A percentile compares a stretch with the other conserved stretches of the same genome.
Conservation (phyloP, 2,329 filamentous ascomycete genomes). For the Thielaviopsis populi region DNA sequence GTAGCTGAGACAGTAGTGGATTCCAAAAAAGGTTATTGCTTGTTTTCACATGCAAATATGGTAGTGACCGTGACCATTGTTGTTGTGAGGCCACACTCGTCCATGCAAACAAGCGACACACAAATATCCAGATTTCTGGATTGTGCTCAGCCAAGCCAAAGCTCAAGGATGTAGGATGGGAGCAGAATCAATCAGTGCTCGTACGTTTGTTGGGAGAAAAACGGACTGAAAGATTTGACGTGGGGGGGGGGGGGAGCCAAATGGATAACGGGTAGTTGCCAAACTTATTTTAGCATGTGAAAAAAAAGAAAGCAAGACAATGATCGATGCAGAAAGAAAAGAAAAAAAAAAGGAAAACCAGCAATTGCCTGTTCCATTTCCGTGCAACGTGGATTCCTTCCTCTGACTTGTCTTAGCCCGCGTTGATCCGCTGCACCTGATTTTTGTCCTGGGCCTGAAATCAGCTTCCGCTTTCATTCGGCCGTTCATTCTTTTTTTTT, state of each 20-base stretch:
- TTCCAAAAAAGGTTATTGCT: not conserved
- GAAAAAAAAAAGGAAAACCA: not conserved
- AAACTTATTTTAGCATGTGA: not conserved
- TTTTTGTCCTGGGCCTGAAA: not conserved
- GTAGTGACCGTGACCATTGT: not conserved
- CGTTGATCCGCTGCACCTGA: not conserved
- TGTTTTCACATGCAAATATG: slow-evolving; percentile 7
- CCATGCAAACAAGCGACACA: not conserved
- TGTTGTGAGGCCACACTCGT: slow-evolving; percentile 1
- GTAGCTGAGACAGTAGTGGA: not conserved
- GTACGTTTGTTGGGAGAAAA: not conserved
- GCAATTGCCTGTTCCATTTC: not conserved
- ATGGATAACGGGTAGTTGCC: not conserved
- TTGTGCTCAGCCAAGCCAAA: not conserved
- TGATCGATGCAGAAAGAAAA: not conserved
- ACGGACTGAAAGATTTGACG: not conserved
- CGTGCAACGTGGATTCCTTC: not conserved
- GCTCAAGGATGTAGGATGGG: not conserved
- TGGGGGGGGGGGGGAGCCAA: not conserved
- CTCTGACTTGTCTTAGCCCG: not conserved
- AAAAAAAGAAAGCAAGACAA: not conserved
- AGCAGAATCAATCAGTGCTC: not conserved
- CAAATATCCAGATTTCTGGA: not conserved
- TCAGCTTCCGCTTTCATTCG: not conserved
- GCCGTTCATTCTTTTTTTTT: not conserved